These are phyloP conservation scores for Apiotrichum sp. DNA, from an alignment of 1,284 basidiomycete genomes.

Conservation along the genomic window DNA sequence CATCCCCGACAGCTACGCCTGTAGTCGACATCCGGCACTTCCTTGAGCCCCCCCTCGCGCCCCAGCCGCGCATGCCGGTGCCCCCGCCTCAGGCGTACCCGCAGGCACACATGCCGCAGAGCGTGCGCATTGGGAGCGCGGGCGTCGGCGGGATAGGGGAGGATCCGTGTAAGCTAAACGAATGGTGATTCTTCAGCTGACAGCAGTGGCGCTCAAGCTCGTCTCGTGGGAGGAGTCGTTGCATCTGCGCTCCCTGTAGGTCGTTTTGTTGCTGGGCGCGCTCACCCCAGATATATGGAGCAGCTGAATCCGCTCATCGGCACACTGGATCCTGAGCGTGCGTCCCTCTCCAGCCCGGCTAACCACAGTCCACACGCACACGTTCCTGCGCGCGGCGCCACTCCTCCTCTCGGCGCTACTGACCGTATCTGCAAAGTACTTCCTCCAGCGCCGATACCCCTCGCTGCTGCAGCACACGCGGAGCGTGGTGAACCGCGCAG, in stretches of 20 bases:
- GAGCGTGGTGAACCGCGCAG: conserved; percentile 6
- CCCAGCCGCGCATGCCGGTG: no score
- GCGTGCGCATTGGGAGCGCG: neutral
- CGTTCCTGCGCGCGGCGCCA: conserved; percentile 7
- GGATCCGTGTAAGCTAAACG: conserved; percentile 9
- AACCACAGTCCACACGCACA: conserved; percentile 11
- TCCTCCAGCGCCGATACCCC: conserved; percentile 1
- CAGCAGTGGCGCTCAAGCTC: no score
- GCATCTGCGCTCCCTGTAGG: neutral
- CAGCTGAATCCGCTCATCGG: conserved; percentile 18
- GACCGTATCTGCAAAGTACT: conserved; percentile 9
- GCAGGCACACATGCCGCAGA: no score
- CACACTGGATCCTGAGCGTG: conserved; percentile 19
- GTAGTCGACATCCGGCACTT: no score
- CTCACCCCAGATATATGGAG: conserved; percentile 3
- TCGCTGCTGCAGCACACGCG: conserved; percentile 11
- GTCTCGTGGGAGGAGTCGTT: no score
- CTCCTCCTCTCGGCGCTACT: conserved; percentile 14
- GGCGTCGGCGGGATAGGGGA: neutral
- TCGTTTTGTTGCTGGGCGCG: neutral
- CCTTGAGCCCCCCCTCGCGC: no score
- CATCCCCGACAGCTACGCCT: no score
- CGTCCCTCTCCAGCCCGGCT: neutral
- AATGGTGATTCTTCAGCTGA: neutral
- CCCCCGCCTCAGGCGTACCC: no score